Conservation (phyloP, 306 rosid species). For the Sechiopsis laciniata region DNA sequence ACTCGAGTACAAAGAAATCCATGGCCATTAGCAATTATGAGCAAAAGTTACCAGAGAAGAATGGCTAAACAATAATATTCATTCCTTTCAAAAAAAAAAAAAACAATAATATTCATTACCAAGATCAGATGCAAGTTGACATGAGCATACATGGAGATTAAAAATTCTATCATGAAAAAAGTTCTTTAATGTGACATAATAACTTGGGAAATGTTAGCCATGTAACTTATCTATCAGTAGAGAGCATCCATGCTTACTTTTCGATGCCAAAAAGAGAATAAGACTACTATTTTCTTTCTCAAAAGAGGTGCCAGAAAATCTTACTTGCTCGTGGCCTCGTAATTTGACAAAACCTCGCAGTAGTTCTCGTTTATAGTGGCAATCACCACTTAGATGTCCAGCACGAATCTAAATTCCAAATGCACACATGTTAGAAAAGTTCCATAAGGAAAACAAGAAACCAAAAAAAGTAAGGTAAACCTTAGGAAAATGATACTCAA, state of each 20-base stretch:
- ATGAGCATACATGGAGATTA: neutral
- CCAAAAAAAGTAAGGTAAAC: neutral
- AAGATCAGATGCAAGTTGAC: neutral
- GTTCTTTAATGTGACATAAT: neutral
- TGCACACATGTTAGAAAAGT: neutral
- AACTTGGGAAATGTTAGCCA: neutral
- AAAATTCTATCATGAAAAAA: neutral
- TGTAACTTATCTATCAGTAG: constrained; percentile 1
- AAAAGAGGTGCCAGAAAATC: neutral
- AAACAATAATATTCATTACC: constrained; percentile 1
- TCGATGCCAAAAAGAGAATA: constrained; percentile 5
- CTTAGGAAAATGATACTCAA: neutral
- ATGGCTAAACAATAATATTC: neutral
- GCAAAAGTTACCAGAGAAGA: neutral
- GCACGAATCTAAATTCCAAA: constrained; percentile 63
- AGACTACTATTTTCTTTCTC: neutral
- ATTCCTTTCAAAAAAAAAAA: too few relatives aligned
- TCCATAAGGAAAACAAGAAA: neutral
- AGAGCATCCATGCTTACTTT: neutral
- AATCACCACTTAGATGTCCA: constrained; percentile 85
- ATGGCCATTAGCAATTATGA: neutral
- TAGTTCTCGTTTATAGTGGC: constrained; percentile 81
- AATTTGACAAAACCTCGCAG: constrained; percentile 53
- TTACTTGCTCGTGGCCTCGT: constrained; percentile 78
- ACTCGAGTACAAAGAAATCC: neutral